These are phyloP conservation scores for Penicillium pancosmium DNA, from an alignment of 495 filamentous ascomycete genomes.

Conservation along the genomic window DNA sequence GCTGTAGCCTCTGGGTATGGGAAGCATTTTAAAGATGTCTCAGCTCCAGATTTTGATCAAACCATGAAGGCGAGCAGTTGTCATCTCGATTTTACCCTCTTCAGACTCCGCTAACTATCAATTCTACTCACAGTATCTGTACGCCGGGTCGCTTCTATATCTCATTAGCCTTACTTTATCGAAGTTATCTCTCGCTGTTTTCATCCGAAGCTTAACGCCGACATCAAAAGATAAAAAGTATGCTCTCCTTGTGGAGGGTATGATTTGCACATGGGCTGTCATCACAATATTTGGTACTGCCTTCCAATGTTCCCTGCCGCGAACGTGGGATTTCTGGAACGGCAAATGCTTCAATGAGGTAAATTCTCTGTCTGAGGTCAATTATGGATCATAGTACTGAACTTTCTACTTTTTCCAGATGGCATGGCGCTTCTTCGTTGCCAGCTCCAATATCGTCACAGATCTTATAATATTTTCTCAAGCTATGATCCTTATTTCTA, in stretches of 20 bases:
- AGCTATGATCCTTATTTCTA: constrained; percentile 24
- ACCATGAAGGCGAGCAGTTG: constrained; percentile 32
- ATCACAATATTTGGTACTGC: constrained; percentile 25
- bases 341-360: constrained; percentile 32
- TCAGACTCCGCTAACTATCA: neutral
- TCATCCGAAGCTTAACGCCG: constrained; percentile 30
- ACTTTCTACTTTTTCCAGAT: constrained; percentile 9
- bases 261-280: constrained; percentile 20
- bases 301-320: constrained; percentile 29
- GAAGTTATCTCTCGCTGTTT: constrained; percentile 30
- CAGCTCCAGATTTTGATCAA: constrained; percentile 14
- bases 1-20: constrained; percentile 35
- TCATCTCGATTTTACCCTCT: neutral
- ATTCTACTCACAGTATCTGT: constrained; percentile 23
- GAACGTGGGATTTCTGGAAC: constrained; percentile 29
- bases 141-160: constrained; percentile 28
- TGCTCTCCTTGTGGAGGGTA: constrained; percentile 18
- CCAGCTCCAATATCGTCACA: constrained; percentile 26
- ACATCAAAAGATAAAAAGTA: constrained; percentile 19
- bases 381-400: neutral
- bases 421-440: constrained; percentile 29
- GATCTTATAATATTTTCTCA: constrained; percentile 30
- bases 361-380: neutral
- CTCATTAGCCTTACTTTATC: constrained; percentile 28
- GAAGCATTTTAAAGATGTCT: constrained; percentile 23